Conservation (phyloP, 192 early-diverging fungal species). For the Chytriomyces sp. region DNA sequence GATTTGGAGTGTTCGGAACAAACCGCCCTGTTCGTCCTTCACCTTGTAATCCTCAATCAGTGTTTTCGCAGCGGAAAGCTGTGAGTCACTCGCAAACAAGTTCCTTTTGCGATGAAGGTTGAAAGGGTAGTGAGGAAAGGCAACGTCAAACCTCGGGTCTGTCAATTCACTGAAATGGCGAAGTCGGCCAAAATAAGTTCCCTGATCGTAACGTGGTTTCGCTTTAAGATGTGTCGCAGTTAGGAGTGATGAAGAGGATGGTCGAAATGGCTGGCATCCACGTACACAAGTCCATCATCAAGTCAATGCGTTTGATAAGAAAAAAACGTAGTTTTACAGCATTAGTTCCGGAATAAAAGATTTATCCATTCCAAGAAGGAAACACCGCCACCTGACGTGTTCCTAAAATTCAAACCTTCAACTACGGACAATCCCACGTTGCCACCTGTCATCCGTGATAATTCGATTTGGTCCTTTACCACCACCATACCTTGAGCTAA, state of each 20-base stretch:
- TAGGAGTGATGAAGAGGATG: background rate
- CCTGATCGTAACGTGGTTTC: conserved; percentile 62
- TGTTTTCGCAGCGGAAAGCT: conserved; percentile 62
- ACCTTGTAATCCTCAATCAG: conserved; percentile 65
- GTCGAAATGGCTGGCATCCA: background rate
- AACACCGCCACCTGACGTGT: conserved; percentile 18
- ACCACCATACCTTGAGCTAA: conserved; percentile 33
- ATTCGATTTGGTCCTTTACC: conserved; percentile 31
- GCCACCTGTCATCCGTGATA: conserved; percentile 17
- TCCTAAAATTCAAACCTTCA: background rate
- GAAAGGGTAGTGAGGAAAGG: background rate
- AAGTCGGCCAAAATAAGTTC: conserved; percentile 73
- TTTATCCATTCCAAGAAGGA: background rate
- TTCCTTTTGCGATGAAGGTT: conserved; percentile 44
- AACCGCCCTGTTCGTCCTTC: conserved; percentile 7
- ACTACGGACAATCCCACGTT: conserved; percentile 1
- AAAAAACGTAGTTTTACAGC: too few relatives aligned
- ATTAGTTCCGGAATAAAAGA: background rate
- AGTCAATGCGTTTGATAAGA: too few relatives aligned
- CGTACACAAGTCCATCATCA: too few relatives aligned
- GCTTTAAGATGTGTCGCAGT: conserved; percentile 11
- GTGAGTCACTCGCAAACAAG: conserved; percentile 59
- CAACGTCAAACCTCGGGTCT: conserved; percentile 55
- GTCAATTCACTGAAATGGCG: conserved; percentile 76
- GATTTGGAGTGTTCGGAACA: background rate